Percentiles rank a stretch among this genome's conserved stretches.
These are phyloP conservation scores for Alternaria viburni DNA, from an alignment of 2,329 filamentous ascomycete species.

Conservation along the genomic window DNA sequence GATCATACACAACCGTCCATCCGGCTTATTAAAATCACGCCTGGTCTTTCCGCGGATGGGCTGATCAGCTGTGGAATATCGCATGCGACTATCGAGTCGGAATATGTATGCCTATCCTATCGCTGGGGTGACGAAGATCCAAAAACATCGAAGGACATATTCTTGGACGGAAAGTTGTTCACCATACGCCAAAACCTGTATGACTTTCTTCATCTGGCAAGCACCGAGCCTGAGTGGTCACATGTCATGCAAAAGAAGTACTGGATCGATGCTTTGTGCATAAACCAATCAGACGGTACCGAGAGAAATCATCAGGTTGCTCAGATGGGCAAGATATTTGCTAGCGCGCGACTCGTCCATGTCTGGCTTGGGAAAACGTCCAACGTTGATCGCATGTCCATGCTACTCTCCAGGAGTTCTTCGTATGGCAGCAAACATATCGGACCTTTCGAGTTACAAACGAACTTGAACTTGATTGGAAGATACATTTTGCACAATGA, in stretches of 20 bases:
- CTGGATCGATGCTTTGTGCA: conserved; percentile 19
- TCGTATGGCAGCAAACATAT: too few species aligned
- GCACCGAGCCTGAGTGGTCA: neutral
- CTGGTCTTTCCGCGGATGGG: neutral
- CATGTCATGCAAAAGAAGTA: neutral
- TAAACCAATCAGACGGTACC: conserved; percentile 6
- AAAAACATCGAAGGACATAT: neutral
- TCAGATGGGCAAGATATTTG: conserved; percentile 20
- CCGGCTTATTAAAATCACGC: neutral
- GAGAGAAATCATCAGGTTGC: conserved; percentile 19
- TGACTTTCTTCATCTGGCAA: conserved; percentile 8
- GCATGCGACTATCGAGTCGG: neutral
- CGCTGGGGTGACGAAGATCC: neutral
- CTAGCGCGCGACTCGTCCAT: neutral
- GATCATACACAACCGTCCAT: neutral
- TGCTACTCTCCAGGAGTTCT: too few species aligned
- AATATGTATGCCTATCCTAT: conserved; percentile 1
- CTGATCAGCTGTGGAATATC: neutral
- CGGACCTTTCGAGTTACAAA: too few species aligned
- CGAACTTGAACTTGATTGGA: too few species aligned
- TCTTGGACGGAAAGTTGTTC: conserved; percentile 10
- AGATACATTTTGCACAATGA: too few species aligned
- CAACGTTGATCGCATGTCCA: too few species aligned
- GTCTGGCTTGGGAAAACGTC: conserved; percentile 1
- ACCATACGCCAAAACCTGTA: conserved; percentile 5